Percentiles rank a stretch among this genome's conserved stretches.
Evolutionary conservation across 768 basidiomycete genomes (phyloP).

Genomic region (Rhizopogon vulgaris): DNA sequence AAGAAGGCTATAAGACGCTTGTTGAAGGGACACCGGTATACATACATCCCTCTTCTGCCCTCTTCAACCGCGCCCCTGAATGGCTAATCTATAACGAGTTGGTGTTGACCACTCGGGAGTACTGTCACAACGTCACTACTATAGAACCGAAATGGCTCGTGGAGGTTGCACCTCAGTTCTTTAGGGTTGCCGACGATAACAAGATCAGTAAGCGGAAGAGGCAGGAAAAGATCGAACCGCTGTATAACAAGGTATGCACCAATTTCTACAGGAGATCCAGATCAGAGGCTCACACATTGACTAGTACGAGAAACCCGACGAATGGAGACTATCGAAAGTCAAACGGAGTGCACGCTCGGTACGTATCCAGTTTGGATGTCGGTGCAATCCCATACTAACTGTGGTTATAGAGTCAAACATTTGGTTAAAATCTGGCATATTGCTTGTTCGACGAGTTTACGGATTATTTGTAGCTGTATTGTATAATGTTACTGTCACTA

Average conservation of each 20-base stretch:
- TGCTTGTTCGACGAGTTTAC: not conserved
- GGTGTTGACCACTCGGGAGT: slow-evolving; percentile 93
- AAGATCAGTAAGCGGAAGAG: slow-evolving; percentile 96
- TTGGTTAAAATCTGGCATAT: slow-evolving; percentile 45
- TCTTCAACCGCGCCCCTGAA: slow-evolving; percentile 96
- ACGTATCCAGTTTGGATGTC: slow-evolving; percentile 17
- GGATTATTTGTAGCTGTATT: slow-evolving; percentile 3
- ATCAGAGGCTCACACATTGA: slow-evolving; percentile 1
- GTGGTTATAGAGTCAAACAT: slow-evolving; percentile 72
- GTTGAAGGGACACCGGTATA: slow-evolving; percentile 98
- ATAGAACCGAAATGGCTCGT: slow-evolving; percentile 98
- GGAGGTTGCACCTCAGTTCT: slow-evolving; percentile 97
- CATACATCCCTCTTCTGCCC: slow-evolving; percentile 93
- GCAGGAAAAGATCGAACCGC: slow-evolving; percentile 94
- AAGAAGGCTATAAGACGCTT: slow-evolving; percentile 97
- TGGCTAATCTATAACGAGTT: slow-evolving; percentile 96
- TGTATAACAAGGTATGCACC: slow-evolving; percentile 73
- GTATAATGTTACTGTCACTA: not conserved
- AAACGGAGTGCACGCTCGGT: slow-evolving; percentile 86
- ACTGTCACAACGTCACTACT: slow-evolving; percentile 88
- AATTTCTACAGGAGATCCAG: not conserved
- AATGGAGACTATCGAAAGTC: slow-evolving; percentile 91
- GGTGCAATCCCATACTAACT: not conserved
- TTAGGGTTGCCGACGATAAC: slow-evolving; percentile 96
- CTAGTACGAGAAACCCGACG: slow-evolving; percentile 83